A percentile compares a stretch with the other conserved stretches of the same genome.
phyloP scores from a whole-genome alignment of 352 stramenopile genomes.

The Phytophthora megakarya region DNA sequence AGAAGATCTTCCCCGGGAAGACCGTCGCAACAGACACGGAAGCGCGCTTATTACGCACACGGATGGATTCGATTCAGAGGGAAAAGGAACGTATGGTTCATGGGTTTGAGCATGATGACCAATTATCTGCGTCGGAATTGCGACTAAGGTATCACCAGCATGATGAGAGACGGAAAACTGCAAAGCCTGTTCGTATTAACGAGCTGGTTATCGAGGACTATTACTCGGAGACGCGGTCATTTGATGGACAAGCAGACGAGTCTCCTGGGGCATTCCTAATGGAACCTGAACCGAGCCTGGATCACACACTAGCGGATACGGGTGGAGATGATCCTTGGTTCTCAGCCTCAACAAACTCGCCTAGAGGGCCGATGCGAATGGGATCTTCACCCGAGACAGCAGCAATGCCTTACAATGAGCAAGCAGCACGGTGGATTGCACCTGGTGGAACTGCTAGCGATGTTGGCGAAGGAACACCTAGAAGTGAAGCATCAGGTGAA shows the following conservation, averaged over 20 bases:
- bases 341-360: conserved; percentile 22
- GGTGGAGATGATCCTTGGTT: conserved; percentile 70
- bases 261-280: conserved; percentile 66
- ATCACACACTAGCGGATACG: neutral
- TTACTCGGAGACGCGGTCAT: conserved; percentile 50
- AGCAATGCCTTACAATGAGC: conserved; percentile 50
- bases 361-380: conserved; percentile 31
- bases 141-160: conserved; percentile 56
- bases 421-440: conserved; percentile 69
- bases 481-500: conserved; percentile 22
- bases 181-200: conserved; percentile 66
- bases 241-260: conserved; percentile 21
- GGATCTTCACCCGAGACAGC: conserved; percentile 52
- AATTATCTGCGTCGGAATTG: conserved; percentile 63
- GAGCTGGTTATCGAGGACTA: conserved; percentile 90
- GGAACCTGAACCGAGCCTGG: conserved; percentile 35
- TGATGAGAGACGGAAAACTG: conserved; percentile 46
- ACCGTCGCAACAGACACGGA: conserved; percentile 80
- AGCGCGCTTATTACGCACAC: conserved; percentile 75
- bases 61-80: conserved; percentile 76
- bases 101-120: conserved; percentile 46
- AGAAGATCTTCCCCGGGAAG: conserved; percentile 66
- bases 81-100: conserved; percentile 72
- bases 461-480: conserved; percentile 10
- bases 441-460: conserved; percentile 22